Evolutionary conservation across 2,329 filamentous ascomycete species (phyloP), one percentile per base, ranked within the genome.

Genomic region (Hypoxylon sp.): DNA sequence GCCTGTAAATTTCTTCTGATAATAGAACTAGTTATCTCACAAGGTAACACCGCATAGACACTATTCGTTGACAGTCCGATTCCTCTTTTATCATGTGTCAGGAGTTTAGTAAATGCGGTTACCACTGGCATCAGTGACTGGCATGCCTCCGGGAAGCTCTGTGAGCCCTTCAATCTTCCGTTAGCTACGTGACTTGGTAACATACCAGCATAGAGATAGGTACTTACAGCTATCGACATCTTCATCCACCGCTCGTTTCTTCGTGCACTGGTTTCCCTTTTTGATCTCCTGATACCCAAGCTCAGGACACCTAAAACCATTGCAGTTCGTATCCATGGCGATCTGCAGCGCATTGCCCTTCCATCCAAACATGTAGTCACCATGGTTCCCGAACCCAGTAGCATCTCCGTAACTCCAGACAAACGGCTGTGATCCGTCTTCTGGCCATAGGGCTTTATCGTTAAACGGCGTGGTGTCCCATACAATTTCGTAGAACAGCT

Each of bases 331-430:
- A 27, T 70, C 72, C 73, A 75, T 75, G 15, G 73, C 74, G 31
- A 56, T 77, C 65, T 80, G 79, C 37, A 80, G 70, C 4, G 77
- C 67, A 50, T 79, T 74, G 31, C 76, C 77, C 50, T 79, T 78
- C 77, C 77, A 79, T 3, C 77, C 77, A 57, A 79, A 79, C 11
- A 78, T 67, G 56, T 78, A 79, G 53, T 79, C 77, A 2, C 77
- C 78, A 37, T 79, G 78, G 39, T 76, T 78, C 0, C 78, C 78
- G 53, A 74, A 75, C 21, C 78, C 78, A 1, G 75, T 78, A 3
- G 71, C 57, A 24, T 75, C 73, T 24, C 75, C 70, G 57, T 70
- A 75, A 24, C 58, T 72, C 61, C 62, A 69, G 10, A 72, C 68
- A 39, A 72, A 68, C n/a, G 67, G 69, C 46, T 67, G 66, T 19